Evolutionary conservation across 2,329 filamentous ascomycete species (phyloP), one percentile per base, ranked within the genome.

Genomic region (Aureobasidium vineae): DNA sequence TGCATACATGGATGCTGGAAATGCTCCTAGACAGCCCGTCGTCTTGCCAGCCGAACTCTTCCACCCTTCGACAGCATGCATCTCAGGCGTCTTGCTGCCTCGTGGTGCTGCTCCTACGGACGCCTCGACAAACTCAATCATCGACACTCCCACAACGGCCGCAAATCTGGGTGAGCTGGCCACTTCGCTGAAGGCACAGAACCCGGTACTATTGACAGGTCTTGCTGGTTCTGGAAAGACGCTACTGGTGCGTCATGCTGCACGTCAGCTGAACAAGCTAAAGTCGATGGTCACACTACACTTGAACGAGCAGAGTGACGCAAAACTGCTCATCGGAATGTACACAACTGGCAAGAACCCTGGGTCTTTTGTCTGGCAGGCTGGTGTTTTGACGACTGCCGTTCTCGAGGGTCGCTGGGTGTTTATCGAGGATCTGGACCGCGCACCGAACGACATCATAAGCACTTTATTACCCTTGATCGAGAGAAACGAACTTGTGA

Each of bases 251-350:
- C 90, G 91, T 70, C 89, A 97, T 75, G 85, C 94, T 68, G 93
- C 94, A 28, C 86, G 86, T 72, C 86, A 89, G 71, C 85, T 98
- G 65, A 90, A 90, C 68, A 91, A 91, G 78, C 86, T 90, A 26
- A 85, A 88, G 6, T 86, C 86, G 67, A 92, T 99, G 87, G 90
- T 99, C 63, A 98, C 94, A 3, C 83, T 99, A 36, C 94, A 99
- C 77, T 82, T 99, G 40, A 99, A 99, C 75, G 95, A 98, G 77
- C 96, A 99, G 77, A 98, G 93, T 2, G 95, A 99, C 78, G 93
- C 94, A 0, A 99, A 99, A 77, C 90, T 96, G 80, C 86, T 99
- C 47, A 87, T 99, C 69, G 95, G 95, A 3, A 87, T 98, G 75
- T 98, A 99, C 78, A 91, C 94, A 1, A 95, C 92, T 26, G 93